Conservation (phyloP, 2,329 filamentous ascomycete species). For the Fusarium mundagurra region DNA sequence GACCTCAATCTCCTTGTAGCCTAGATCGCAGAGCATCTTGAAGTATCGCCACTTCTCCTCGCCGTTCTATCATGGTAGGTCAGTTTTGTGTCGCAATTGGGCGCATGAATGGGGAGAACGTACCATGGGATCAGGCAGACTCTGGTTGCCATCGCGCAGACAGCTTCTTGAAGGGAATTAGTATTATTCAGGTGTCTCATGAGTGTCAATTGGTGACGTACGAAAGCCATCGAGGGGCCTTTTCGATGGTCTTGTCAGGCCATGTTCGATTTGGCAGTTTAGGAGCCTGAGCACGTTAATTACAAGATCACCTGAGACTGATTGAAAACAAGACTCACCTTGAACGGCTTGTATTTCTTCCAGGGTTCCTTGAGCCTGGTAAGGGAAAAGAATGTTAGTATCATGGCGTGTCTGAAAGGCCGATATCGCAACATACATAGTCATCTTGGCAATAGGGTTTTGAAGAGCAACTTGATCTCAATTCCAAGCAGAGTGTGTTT, state of each 20-base stretch:
- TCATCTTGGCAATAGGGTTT: constrained; percentile 10
- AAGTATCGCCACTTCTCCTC: constrained; percentile 97
- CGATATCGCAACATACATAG: constrained; percentile 23
- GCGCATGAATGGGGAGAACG: constrained; percentile 34
- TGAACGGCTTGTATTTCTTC: constrained; percentile 78
- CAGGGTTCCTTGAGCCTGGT: constrained; percentile 77
- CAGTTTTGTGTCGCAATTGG: background rate
- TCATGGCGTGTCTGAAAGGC: background rate
- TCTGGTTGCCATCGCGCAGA: constrained; percentile 89
- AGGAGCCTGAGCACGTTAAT: constrained; percentile 30
- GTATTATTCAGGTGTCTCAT: background rate
- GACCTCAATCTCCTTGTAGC: constrained; percentile 98
- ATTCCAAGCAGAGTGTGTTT: constrained; percentile 8
- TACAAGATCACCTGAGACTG: constrained; percentile 44
- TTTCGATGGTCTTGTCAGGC: constrained; percentile 83
- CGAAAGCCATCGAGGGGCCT: constrained; percentile 85
- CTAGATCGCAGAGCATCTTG: constrained; percentile 89
- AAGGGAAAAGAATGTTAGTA: constrained; percentile 4
- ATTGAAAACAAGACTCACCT: background rate
- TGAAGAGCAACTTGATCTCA: background rate
- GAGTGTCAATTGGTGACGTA: constrained; percentile 1
- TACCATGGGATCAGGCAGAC: constrained; percentile 92
- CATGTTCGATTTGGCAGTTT: constrained; percentile 79
- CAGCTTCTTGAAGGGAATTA: constrained; percentile 7
- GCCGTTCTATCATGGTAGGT: constrained; percentile 70